Evolutionary conservation across 306 rosid genomes (phyloP).

Genomic region (Vigna hirtella): DNA sequence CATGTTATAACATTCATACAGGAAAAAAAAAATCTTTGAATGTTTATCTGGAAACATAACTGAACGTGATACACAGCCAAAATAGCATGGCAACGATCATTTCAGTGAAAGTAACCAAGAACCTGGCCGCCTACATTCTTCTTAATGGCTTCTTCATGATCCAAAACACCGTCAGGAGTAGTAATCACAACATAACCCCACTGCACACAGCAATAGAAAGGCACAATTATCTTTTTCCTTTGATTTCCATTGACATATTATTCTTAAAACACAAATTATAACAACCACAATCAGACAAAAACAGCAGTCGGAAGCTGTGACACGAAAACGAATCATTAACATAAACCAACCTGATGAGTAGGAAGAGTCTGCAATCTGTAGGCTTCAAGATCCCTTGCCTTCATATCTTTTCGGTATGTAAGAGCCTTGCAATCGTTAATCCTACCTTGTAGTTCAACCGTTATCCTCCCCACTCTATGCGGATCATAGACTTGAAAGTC

Average conservation of each 20-base stretch:
- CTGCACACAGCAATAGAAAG: constrained; percentile 56
- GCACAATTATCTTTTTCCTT: constrained; percentile 29
- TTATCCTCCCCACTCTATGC: constrained; percentile 89
- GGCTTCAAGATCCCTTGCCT: constrained; percentile 75
- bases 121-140: constrained; percentile 82
- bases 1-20: constrained; percentile 23
- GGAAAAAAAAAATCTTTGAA: constrained; percentile 1
- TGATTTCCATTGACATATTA: background rate
- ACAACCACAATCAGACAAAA: constrained; percentile 9
- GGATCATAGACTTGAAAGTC: constrained; percentile 82
- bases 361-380: constrained; percentile 73
- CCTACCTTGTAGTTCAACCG: constrained; percentile 93
- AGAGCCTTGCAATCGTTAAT: constrained; percentile 78
- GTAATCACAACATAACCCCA: constrained; percentile 98
- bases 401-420: constrained; percentile 76
- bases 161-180: constrained; percentile 94
- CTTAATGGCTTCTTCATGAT: constrained; percentile 85
- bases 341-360: constrained; percentile 74
- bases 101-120: constrained; percentile 81
- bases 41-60: constrained; percentile 14
- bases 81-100: constrained; percentile 3
- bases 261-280: constrained; percentile 19
- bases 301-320: background rate
- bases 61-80: background rate
- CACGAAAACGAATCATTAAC: background rate